These are phyloP conservation scores for Cadophora malorum DNA, from an alignment of 2,329 filamentous ascomycete genomes.

Conservation along the genomic window DNA sequence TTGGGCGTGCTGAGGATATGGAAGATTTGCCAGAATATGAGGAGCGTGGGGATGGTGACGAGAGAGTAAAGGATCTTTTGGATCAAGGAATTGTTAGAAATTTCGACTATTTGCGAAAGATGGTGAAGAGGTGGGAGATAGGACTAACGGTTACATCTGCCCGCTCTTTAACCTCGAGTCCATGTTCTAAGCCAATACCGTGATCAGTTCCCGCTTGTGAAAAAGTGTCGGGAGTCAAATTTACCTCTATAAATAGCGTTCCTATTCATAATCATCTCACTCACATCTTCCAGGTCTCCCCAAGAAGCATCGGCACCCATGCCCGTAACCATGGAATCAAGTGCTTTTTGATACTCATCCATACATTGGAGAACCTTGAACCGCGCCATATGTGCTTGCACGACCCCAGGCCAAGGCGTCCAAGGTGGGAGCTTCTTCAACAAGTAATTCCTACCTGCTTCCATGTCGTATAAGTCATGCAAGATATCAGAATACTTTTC, in stretches of 20 bases:
- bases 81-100: not conserved
- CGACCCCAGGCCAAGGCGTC: constrained; percentile 58
- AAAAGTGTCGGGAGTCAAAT: not conserved
- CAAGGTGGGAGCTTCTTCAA: constrained; percentile 61
- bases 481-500: constrained; percentile 59
- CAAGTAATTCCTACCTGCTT: constrained; percentile 59
- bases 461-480: constrained; percentile 61
- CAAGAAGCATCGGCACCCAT: constrained; percentile 48
- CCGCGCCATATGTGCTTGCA: constrained; percentile 54
- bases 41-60: not conserved
- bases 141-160: constrained; percentile 31
- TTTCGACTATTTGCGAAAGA: not conserved
- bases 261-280: constrained; percentile 15
- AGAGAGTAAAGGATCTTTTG: constrained; percentile 19
- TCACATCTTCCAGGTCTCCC: constrained; percentile 26
- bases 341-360: constrained; percentile 50
- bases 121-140: not conserved
- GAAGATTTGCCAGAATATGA: constrained; percentile 16
- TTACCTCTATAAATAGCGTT: constrained; percentile 21
- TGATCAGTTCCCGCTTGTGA: not conserved
- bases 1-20: constrained; percentile 17
- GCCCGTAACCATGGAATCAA: constrained; percentile 51
- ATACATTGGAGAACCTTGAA: constrained; percentile 49
- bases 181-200: constrained; percentile 39
- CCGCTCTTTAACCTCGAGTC: constrained; percentile 43